Conservation (phyloP, 192 early-diverging fungal genomes). For the Coemansia sp. region DNA sequence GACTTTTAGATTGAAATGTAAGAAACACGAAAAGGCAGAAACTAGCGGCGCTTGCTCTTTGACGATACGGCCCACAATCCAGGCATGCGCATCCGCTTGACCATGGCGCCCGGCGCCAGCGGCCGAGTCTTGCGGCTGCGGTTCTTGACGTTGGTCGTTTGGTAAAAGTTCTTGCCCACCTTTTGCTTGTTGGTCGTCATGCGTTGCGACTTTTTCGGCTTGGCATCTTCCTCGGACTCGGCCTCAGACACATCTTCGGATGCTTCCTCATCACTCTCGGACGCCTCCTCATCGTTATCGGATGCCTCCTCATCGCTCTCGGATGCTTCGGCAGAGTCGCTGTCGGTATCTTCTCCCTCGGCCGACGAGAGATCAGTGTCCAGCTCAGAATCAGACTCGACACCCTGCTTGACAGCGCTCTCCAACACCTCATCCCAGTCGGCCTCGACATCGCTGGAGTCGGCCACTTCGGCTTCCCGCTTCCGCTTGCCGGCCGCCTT, state of each 20-base stretch:
- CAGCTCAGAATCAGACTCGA: slow-evolving; percentile 46
- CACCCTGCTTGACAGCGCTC: slow-evolving; percentile 69
- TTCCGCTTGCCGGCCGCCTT: slow-evolving; percentile 27
- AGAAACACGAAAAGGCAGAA: not conserved
- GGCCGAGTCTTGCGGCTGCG: slow-evolving; percentile 78
- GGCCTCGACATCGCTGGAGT: slow-evolving; percentile 51
- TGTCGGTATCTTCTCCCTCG: slow-evolving; percentile 42
- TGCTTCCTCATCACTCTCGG: slow-evolving; percentile 14
- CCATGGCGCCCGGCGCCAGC: slow-evolving; percentile 57
- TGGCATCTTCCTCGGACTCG: slow-evolving; percentile 36
- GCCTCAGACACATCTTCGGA: slow-evolving; percentile 11
- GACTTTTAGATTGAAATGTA: not conserved
- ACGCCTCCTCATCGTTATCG: slow-evolving; percentile 21
- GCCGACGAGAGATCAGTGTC: slow-evolving; percentile 44
- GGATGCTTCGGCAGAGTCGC: slow-evolving; percentile 10
- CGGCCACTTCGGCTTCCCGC: slow-evolving; percentile 36
- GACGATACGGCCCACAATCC: slow-evolving; percentile 46
- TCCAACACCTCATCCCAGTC: slow-evolving; percentile 91
- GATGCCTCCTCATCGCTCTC: slow-evolving; percentile 28
- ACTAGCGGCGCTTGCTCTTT: slow-evolving; percentile 13
- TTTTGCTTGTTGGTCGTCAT: slow-evolving; percentile 94
- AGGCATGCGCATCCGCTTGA: slow-evolving; percentile 54
- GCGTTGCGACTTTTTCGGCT: slow-evolving; percentile 64
- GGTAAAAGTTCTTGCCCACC: slow-evolving; percentile 88
- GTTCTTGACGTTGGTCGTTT: slow-evolving; percentile 95